phyloP scores from a whole-genome alignment of 1,139 yeast species.

The Hanseniaspora sp. region DNA sequence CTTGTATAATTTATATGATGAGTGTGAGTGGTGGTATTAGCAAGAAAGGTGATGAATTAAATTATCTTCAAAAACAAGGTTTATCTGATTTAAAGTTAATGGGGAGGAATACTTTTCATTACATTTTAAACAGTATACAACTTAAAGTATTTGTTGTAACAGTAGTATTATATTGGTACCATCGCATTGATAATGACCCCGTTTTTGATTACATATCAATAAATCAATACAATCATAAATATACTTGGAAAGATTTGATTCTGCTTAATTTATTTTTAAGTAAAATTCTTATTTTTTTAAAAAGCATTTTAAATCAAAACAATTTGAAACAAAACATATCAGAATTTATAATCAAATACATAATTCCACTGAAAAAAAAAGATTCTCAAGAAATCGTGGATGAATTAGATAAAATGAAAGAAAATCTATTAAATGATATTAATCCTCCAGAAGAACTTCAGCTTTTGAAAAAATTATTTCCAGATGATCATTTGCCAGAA shows the following conservation, averaged over 20 bases:
- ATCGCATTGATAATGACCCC: not conserved
- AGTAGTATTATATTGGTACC: not conserved
- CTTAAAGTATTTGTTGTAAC: not conserved
- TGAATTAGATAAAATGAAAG: constrained; percentile 2
- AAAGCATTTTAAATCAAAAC: not conserved
- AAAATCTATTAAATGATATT: not conserved
- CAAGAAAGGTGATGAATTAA: not conserved
- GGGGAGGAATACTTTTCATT: not conserved
- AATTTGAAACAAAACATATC: not conserved
- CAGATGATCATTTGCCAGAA: constrained; percentile 37
- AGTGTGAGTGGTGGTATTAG: not conserved
- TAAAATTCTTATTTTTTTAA: not conserved
- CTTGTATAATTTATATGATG: too few relatives aligned
- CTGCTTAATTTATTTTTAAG: not conserved
- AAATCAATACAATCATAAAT: not conserved
- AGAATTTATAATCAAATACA: constrained; percentile 15
- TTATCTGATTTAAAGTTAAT: not conserved
- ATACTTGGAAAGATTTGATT: not conserved
- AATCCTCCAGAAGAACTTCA: not conserved
- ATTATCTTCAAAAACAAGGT: constrained; percentile 3
- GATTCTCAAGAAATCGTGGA: not conserved
- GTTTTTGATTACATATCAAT: not conserved
- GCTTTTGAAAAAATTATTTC: not conserved
- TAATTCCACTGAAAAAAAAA: constrained; percentile 18
- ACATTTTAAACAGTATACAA: not conserved